These are phyloP conservation scores for Acanthamoeba sp. DNA, from an alignment of 208 protist species.

Conservation along the genomic window DNA sequence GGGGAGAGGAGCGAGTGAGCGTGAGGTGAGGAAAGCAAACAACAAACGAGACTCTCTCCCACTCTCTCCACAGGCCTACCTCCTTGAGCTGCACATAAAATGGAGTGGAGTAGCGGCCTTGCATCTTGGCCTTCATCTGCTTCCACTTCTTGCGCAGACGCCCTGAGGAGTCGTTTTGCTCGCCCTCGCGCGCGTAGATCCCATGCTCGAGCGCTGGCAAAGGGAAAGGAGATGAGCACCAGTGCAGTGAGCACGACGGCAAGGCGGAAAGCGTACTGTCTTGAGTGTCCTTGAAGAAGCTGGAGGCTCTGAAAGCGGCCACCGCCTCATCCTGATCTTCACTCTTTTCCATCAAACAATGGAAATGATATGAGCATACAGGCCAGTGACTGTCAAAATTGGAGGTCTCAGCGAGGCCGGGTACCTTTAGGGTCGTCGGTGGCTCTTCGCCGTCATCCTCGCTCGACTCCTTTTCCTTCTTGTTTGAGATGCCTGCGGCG, in stretches of 20 bases:
- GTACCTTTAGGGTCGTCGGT: too few species aligned
- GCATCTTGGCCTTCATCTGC: slow-evolving; percentile 22
- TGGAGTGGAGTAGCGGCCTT: not conserved
- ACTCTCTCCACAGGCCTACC: not conserved
- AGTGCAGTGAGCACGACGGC: too few species aligned
- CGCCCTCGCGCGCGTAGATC: not conserved
- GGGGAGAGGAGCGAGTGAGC: not conserved
- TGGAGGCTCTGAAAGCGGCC: not conserved
- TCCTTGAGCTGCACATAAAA: slow-evolving; percentile 15
- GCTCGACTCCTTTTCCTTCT: too few species aligned
- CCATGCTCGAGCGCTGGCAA: not conserved
- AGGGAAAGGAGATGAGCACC: too few species aligned
- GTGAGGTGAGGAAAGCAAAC: too few species aligned
- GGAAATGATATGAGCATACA: too few species aligned
- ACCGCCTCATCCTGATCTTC: not conserved
- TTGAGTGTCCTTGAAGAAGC: not conserved
- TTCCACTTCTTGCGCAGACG: slow-evolving; percentile 26
- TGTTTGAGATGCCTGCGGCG: too few species aligned
- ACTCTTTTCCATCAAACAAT: not conserved
- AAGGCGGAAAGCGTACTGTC: too few species aligned
- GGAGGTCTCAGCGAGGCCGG: too few species aligned
- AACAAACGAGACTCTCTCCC: not conserved
- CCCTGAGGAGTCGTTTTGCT: not conserved
- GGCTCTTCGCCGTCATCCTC: too few species aligned
- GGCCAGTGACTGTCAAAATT: too few species aligned